A percentile compares a stretch with the other conserved stretches of the same genome.
These are phyloP conservation scores for Rhizopus sp. DNA, from an alignment of 371 early-diverging fungal species.

Conservation along the genomic window DNA sequence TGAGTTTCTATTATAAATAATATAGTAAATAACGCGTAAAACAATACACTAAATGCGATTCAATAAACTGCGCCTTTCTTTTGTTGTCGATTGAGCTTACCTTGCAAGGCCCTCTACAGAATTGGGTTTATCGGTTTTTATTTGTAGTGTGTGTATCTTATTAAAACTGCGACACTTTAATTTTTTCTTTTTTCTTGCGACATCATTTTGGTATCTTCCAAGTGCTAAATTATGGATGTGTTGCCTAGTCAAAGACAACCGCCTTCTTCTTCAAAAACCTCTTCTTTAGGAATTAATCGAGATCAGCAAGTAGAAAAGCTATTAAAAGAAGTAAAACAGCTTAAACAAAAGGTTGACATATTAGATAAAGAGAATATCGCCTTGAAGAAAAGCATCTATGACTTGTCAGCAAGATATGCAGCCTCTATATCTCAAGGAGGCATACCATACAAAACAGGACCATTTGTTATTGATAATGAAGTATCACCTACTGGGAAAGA, in stretches of 20 bases:
- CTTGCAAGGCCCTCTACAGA: too few relatives aligned
- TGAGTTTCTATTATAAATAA: constrained; percentile 5
- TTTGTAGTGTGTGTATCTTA: not conserved
- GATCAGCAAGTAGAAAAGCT: constrained; percentile 64
- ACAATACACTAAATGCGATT: constrained; percentile 7
- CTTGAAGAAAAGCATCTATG: constrained; percentile 83
- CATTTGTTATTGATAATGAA: constrained; percentile 48
- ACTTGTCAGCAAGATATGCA: constrained; percentile 77
- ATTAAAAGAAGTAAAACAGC: constrained; percentile 70
- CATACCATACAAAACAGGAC: constrained; percentile 35
- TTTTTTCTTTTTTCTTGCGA: constrained; percentile 7
- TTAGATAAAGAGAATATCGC: constrained; percentile 84
- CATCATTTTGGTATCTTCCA: constrained; percentile 9
- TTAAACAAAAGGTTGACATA: constrained; percentile 77
- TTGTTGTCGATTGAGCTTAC: too few relatives aligned
- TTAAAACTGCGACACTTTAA: constrained; percentile 8
- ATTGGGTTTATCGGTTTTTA: too few relatives aligned
- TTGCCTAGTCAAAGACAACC: constrained; percentile 38
- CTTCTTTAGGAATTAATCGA: constrained; percentile 34
- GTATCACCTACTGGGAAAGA: constrained; percentile 34
- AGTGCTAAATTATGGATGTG: too few relatives aligned
- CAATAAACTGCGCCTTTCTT: constrained; percentile 11
- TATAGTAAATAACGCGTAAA: constrained; percentile 11
- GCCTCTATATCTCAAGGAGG: constrained; percentile 56
- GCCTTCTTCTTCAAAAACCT: constrained; percentile 17